Evolutionary conservation across 78 protist species (phyloP), one percentile per base, ranked within the genome.

Genomic region (Acrasis kona): DNA sequence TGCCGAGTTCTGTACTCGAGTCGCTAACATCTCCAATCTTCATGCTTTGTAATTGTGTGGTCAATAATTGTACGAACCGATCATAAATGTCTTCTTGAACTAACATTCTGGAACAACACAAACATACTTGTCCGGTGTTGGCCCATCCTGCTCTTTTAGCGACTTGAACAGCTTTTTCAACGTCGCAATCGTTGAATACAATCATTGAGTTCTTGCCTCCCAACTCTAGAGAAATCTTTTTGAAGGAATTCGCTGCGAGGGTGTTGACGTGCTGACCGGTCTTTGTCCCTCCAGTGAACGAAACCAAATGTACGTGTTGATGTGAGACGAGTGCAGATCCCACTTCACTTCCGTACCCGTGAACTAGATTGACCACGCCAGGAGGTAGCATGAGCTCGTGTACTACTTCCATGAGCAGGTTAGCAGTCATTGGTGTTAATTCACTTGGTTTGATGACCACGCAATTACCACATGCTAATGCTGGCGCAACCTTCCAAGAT

Each of bases 401-500:
- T 8, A 86, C 28, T 5, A 87, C 79, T 10, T 40, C 36, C 34
- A 77, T 39, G 28, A 92, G 83, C 27, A 83, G 28, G 12, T 9
- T 29, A 7, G 91, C 94, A 2, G 96, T 89, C 61, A 70, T 50
- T 10, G 92, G 69, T 9, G 93, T 87, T 34, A 92, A 32, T 40
- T 92, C 96, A 31, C 86, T 76, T 29, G 96, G 96, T 68, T 92
- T 92, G 64, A 72, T 41, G 27, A 92, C 96, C 68, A 67, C 39
- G 27, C 87, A 70, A 65, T 79, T 84, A 27, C 93, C 92, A 31
- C 38, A 10, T 3, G 89, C 92, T 39, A 92, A 35, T 5, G 94
- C 93, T 19, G 97, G 97, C 28, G 97, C 97, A 28, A 89, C 80
- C 70, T 93, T 93, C 95, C 94, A 93, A 9, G 93, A 80, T 40